A percentile compares a stretch with the other conserved stretches of the same genome.
Evolutionary conservation across 345 rosid species (phyloP).

Genomic region (Gossypioides kirkii): DNA sequence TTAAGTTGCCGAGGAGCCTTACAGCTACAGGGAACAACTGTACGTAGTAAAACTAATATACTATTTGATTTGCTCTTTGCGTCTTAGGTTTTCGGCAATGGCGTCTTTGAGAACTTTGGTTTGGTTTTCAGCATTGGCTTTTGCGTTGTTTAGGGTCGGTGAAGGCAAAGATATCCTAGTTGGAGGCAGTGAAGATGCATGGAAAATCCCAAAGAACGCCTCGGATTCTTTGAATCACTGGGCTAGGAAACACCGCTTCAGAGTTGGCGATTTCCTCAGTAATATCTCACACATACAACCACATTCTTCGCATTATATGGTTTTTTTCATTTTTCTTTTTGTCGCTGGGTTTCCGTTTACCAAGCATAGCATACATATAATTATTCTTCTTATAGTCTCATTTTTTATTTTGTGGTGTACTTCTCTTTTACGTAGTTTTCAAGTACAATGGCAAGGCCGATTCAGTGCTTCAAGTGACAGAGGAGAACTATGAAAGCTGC

Average conservation of each 20-base stretch:
- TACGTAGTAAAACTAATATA: not conserved
- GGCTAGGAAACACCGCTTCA: constrained; percentile 38
- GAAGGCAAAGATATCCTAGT: constrained; percentile 45
- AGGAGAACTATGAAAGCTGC: constrained; percentile 40
- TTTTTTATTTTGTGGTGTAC: not conserved
- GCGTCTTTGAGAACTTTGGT: constrained; percentile 17
- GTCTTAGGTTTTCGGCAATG: constrained; percentile 7
- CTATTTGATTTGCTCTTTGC: not conserved
- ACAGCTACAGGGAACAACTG: not conserved
- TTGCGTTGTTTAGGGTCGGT: constrained; percentile 23
- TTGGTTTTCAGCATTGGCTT: constrained; percentile 20
- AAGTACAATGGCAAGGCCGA: constrained; percentile 40
- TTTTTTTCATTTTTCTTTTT: not conserved
- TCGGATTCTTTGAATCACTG: constrained; percentile 34
- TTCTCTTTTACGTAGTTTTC: constrained; percentile 26
- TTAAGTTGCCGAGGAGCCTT: not conserved
- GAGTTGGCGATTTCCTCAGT: constrained; percentile 44
- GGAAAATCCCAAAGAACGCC: constrained; percentile 49
- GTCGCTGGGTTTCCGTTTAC: not conserved
- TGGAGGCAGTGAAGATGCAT: constrained; percentile 47
- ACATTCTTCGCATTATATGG: not conserved
- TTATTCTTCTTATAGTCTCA: not conserved
- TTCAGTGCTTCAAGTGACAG: constrained; percentile 49
- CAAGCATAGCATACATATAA: not conserved
- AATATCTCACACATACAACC: not conserved